Base-by-base conservation (phyloP, 148 eudicot species). In the Rhododendron simsii region DNA sequence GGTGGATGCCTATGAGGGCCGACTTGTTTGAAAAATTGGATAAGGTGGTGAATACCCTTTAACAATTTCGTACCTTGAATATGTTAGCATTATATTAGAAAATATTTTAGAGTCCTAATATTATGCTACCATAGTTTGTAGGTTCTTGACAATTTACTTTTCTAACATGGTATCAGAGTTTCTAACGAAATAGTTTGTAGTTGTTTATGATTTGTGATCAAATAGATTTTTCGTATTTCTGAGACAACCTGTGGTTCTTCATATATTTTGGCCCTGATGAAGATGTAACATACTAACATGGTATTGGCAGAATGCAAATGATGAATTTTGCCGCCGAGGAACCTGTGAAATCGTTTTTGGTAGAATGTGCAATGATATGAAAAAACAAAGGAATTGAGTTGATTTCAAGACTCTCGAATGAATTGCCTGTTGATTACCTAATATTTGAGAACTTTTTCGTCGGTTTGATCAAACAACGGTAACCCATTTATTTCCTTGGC, bases 1-100 rank as follows among this genome's bases (percentile, higher is more conserved):
- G 97, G 5, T 94, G 97, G 97, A 53, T 92, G 65, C 97, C 97
- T 1, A 93, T 93, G 41, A 88, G 89, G 44, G 91, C 95, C 0
- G 93, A 94, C 71, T 87, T 87, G 50, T 94, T 85, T 80, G 93
- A 94, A 90, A 94, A 92, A 91, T 65, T 94, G 80, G 93, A 94
- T 28, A 94, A 93, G 94, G 97, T 94, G 78, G 41, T 14, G 84
- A 83, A 23, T 85, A 85, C 84, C 88, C 35, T 67, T 63, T 26
- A 67, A 26, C 74, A 67, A 67, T 67, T 63, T 26, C 14, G 16
- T 26, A 67, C 74, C 65, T 59, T 59, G 65, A 21, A 21, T 20
- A 21, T 59, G n/a, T 20, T 59, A 5, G 65, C 26, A 59, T 59
- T 0, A 21, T 21, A 20, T 59, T 59, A 21, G n/a, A 59, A 59